Conservation (phyloP, 305 asterid species). For the Rubia balearica region DNA sequence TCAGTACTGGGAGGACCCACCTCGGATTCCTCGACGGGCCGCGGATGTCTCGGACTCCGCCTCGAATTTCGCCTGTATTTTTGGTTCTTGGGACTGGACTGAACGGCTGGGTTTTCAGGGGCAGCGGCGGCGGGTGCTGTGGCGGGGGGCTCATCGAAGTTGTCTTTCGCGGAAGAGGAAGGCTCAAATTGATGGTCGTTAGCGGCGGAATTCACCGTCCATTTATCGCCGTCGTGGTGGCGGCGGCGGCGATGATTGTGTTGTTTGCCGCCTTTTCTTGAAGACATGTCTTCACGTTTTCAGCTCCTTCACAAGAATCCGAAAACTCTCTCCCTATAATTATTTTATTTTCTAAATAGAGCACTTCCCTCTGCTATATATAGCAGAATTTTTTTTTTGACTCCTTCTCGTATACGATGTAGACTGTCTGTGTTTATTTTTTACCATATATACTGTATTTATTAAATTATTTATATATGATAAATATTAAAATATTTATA, state of each 20-base stretch:
- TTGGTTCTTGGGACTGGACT: conserved; percentile 11
- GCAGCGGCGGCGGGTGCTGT: background rate
- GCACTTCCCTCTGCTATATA: too few species aligned
- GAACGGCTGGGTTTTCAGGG: background rate
- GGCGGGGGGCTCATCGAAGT: conserved; percentile 7
- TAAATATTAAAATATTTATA: too few species aligned
- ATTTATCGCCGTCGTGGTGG: background rate
- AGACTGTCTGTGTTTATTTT: too few species aligned
- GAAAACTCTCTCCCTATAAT: background rate
- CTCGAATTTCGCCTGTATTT: conserved; percentile 21
- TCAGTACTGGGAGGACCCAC: conserved; percentile 16
- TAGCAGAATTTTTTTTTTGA: too few species aligned
- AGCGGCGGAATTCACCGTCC: background rate
- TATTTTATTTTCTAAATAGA: too few species aligned
- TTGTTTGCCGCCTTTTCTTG: conserved; percentile 13
- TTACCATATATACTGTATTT: too few species aligned
- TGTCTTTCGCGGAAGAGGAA: background rate
- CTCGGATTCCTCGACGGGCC: conserved; percentile 22
- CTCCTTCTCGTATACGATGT: too few species aligned
- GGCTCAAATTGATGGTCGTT: conserved; percentile 5
- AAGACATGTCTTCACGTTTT: conserved; percentile 7
- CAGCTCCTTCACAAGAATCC: background rate
- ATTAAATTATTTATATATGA: too few species aligned
- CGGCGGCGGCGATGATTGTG: background rate
- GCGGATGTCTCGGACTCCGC: conserved; percentile 21